Evolutionary conservation across 164 flowering plant species (phyloP).

Genomic region (Malania oleifera): DNA sequence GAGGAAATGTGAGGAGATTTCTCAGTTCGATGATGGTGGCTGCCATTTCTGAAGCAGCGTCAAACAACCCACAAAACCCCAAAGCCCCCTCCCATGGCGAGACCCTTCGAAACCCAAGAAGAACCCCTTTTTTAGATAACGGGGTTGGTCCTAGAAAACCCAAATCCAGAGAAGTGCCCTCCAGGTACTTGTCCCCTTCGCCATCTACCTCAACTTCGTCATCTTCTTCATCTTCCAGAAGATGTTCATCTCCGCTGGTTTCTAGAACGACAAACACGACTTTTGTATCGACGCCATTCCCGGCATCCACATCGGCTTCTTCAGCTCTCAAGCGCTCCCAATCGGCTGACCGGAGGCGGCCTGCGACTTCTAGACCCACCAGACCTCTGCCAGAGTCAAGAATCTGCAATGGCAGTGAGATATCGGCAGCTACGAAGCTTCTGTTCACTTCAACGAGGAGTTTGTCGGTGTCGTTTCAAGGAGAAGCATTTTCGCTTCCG

Average conservation of each 20-base stretch:
- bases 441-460: constrained; percentile 75
- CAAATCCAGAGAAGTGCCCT: constrained; percentile 59
- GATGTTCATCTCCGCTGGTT: constrained; percentile 61
- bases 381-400: constrained; percentile 31
- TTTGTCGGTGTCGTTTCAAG: constrained; percentile 92
- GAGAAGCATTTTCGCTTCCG: constrained; percentile 85
- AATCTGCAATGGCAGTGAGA: constrained; percentile 33
- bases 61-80: constrained; percentile 21
- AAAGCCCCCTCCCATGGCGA: constrained; percentile 12
- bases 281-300: constrained; percentile 15
- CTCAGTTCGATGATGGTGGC: constrained; percentile 60
- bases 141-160: constrained; percentile 35
- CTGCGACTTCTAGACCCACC: constrained; percentile 30
- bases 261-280: constrained; percentile 31
- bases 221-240: constrained; percentile 37
- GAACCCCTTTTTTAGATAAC: constrained; percentile 52
- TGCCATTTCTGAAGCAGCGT: constrained; percentile 42
- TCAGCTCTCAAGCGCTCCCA: constrained; percentile 47
- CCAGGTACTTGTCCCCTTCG: constrained; percentile 73
- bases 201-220: constrained; percentile 42
- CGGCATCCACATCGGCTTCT: constrained; percentile 7
- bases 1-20: constrained; percentile 23
- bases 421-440: constrained; percentile 55
- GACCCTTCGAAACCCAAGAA: constrained; percentile 10
- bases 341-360: constrained; percentile 71